phyloP scores from a whole-genome alignment of 2,329 filamentous ascomycete species.

The Polychaeton citri region DNA sequence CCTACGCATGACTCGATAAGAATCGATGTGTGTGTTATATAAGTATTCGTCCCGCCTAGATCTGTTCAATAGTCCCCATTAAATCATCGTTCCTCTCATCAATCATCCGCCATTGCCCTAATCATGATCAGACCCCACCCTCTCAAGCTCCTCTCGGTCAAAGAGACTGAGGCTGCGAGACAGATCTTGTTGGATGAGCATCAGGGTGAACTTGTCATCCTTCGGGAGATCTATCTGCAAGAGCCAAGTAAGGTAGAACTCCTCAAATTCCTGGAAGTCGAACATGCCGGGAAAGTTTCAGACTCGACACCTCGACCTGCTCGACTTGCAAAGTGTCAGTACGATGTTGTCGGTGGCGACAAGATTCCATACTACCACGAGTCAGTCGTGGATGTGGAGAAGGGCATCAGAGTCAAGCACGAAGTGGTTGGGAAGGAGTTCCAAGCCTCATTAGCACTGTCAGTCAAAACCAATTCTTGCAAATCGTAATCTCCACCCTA shows the following conservation, averaged over 20 bases:
- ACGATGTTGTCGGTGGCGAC: conserved; percentile 41
- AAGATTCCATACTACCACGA: conserved; percentile 42
- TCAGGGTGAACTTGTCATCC: conserved; percentile 12
- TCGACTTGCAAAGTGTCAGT: conserved; percentile 40
- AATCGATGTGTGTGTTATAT: too few species aligned
- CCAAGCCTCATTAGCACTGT: conserved; percentile 37
- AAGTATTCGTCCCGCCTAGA: too few species aligned
- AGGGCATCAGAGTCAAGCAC: conserved; percentile 12
- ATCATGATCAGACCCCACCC: conserved; percentile 3
- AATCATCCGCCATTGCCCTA: too few species aligned
- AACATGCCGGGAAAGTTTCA: conserved; percentile 13
- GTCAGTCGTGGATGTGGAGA: conserved; percentile 26
- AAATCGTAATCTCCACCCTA: conserved; percentile 36
- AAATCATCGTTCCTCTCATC: too few species aligned
- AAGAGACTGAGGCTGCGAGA: conserved; percentile 11
- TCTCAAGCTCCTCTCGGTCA: conserved; percentile 8
- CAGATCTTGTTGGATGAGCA: conserved; percentile 10
- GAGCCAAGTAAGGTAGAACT: conserved; percentile 21
- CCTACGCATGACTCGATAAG: too few species aligned
- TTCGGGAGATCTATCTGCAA: conserved; percentile 17
- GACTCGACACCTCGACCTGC: conserved; percentile 15
- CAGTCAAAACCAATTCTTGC: conserved; percentile 45
- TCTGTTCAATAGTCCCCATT: too few species aligned
- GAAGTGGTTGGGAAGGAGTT: conserved; percentile 16
- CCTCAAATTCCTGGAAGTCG: conserved; percentile 19